These are phyloP conservation scores for Amaranthus tricolor DNA, from an alignment of 179 eudicot species.

Conservation along the genomic window DNA sequence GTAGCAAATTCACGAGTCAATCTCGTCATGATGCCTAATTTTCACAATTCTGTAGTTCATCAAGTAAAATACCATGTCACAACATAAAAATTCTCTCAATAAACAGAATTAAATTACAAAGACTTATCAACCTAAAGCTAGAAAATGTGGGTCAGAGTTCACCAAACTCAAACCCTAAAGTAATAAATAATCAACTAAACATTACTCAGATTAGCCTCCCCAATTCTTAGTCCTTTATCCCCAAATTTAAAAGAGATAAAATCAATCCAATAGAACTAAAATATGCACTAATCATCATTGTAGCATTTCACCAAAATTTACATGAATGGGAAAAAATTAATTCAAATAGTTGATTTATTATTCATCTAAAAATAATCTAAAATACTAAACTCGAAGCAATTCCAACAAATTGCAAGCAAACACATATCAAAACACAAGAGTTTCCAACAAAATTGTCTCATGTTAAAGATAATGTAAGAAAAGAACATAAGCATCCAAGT, in stretches of 20 bases:
- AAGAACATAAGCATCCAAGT: constrained; percentile 20
- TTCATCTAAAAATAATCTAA: background rate
- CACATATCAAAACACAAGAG: constrained; percentile 13
- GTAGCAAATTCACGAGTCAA: constrained; percentile 52
- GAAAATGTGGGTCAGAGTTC: constrained; percentile 27
- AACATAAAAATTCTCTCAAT: constrained; percentile 10
- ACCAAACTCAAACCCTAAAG: constrained; percentile 34
- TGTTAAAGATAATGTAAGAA: constrained; percentile 1
- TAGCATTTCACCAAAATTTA: background rate
- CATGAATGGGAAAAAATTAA: too few species aligned
- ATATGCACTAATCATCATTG: background rate
- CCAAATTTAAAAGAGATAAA: background rate
- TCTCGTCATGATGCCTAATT: constrained; percentile 52
- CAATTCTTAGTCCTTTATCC: background rate
- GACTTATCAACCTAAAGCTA: constrained; percentile 31
- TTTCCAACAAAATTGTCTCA: background rate
- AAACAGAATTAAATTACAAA: constrained; percentile 20
- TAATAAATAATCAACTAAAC: constrained; percentile 17
- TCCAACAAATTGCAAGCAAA: constrained; percentile 3
- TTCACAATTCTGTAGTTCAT: constrained; percentile 26
- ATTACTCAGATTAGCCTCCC: constrained; percentile 10
- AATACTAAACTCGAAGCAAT: background rate
- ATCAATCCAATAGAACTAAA: background rate
- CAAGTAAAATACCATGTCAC: constrained; percentile 10
- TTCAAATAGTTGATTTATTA: too few species aligned